Base-by-base conservation (phyloP, 2,329 filamentous ascomycete species). In the Davidsoniella australis region DNA sequence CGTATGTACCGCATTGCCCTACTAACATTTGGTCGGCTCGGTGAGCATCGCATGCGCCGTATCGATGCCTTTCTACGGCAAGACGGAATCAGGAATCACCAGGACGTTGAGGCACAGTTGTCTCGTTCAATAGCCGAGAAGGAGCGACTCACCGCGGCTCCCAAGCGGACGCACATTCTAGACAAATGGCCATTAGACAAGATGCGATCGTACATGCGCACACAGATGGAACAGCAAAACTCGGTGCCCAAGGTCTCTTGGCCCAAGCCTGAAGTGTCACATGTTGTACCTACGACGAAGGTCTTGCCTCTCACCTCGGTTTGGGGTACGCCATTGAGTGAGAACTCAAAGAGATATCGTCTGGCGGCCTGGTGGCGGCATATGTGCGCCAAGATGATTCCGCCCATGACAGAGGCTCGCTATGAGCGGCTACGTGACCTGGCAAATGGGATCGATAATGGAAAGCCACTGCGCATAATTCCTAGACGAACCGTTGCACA, bases 21-120 rank as follows among this genome's bases (percentile, higher is more conserved):
- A 41, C 58, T 66, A 17, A 69, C 66, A 1, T 76, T 78, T 56
- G 77, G 72, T 5, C 67, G 76, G 26, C 55, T 60, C 0, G 77
- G 77, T 16, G 65, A 63, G 49, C 64, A 71, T 33, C 66, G 75
- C 41, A 68, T 72, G 12, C 58, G 68, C 46, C 63, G 80, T 2
- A 54, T 73, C 38, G 54, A 60, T 0, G 55, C 64, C 0, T 61
- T 75, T 53, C 54, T 67, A 49, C 55, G 54, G 2, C 55, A 57
- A 0, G 58, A 64, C 5, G 58, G 66, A 2, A 66, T 70, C 0
- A 55, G 55, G 26, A 62, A 70, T 56, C 64, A 68, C 1, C 56
- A 61, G 2, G 63, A 64, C 10, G 58, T 77, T 2, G 64, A 69
- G 18, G 53, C 58, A 4, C 52, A 61, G 20, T 54, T 62, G 3